These are phyloP conservation scores for Arthrinium puccinioides DNA, from an alignment of 2,329 filamentous ascomycete genomes.

Conservation along the genomic window DNA sequence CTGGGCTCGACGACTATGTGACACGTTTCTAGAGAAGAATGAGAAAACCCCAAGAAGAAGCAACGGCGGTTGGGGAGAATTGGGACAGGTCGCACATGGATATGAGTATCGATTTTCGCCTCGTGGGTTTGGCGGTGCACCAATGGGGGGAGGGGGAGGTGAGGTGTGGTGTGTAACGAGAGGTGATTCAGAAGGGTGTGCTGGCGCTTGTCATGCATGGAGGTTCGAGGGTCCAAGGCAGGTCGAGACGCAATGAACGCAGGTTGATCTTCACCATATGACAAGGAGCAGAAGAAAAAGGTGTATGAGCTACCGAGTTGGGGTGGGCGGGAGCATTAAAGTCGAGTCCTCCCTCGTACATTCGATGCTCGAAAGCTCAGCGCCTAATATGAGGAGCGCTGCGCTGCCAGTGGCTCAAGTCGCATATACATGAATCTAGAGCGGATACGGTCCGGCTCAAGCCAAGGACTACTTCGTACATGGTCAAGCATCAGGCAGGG, in stretches of 20 bases:
- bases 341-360: constrained; percentile 26
- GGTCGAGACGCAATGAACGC: constrained; percentile 16
- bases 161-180: constrained; percentile 21
- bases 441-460: constrained; percentile 38
- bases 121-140: constrained; percentile 21
- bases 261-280: constrained; percentile 18
- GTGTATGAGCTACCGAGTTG: constrained; percentile 8
- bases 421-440: constrained; percentile 31
- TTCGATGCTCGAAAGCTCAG: constrained; percentile 27
- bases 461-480: constrained; percentile 29
- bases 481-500: constrained; percentile 24
- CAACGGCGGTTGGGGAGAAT: not conserved
- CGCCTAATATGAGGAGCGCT: constrained; percentile 33
- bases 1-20: too few relatives aligned
- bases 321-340: constrained; percentile 29
- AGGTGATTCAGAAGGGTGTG: constrained; percentile 19
- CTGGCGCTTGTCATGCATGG: constrained; percentile 22
- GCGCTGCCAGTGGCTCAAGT: constrained; percentile 35
- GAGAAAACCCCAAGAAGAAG: constrained; percentile 4
- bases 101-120: constrained; percentile 17
- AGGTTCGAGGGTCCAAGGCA: constrained; percentile 17
- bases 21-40: constrained; percentile 2
- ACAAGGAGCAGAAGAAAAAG: constrained; percentile 19
- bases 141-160: constrained; percentile 16
- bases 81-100: constrained; percentile 17